Evolutionary conservation across 176 grass and related monocot species (phyloP), one percentile per base, ranked within the genome.

Genomic region (Panicum miliaceum): DNA sequence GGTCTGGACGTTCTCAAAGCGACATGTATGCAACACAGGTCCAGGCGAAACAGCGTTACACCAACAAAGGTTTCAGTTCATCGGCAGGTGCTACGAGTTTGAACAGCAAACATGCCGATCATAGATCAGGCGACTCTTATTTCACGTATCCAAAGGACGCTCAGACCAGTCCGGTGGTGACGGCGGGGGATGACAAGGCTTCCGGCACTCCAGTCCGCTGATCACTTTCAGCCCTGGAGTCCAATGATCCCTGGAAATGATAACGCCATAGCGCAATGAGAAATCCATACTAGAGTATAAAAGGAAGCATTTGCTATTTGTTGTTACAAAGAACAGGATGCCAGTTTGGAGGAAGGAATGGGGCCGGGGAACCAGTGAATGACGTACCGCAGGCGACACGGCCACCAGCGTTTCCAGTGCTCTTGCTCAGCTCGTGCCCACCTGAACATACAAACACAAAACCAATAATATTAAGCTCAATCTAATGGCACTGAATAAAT

Each of bases 361-460:
- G 14, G 18, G 18, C 8, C 22, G 15, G 22, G 18, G 12, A 45
- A 29, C 27, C 7, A 43, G 34, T 12, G 63, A 80, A 32, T 32
- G 29, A 75, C 85, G 6, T 80, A 93, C 94, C 94, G 64, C 94
- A 96, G 80, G 91, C 94, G 75, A 93, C 71, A 36, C 91, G 88
- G 73, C 86, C 94, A 82, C 94, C 91, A 70, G 94, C 91, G 73
- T 96, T 96, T 85, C 94, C 94, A 81, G 94, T 90, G 54, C 54
- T 89, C 87, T 89, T 90, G 84, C 94, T 93, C 26, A 96, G 91
- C 65, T 93, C 94, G 35, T 96, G 94, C 14, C 91, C 94, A 68
- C 94, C 94, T 96, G 80, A 64, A 85, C 62, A 35, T 63, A 43
- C 41, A 75, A 74, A 69, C 5, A 64, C 12, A 22, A 57, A 61